Evolutionary conservation across 108 stramenopile species (phyloP).

Genomic region (Epithemia pelagica): DNA sequence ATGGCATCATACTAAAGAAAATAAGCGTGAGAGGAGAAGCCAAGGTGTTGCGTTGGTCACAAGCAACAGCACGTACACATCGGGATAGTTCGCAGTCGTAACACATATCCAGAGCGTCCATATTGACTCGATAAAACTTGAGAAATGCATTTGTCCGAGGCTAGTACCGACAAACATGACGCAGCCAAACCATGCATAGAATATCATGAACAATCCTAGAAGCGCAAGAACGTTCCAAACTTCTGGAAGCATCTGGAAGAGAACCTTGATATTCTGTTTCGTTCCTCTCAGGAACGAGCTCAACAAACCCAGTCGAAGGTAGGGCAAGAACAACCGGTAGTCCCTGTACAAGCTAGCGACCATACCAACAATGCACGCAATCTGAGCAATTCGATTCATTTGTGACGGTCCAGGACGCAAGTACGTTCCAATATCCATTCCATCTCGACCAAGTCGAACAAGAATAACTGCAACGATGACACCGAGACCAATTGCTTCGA

Average conservation of each 20-base stretch:
- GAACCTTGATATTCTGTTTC: slow-evolving; percentile 41
- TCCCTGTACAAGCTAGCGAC: slow-evolving; percentile 8
- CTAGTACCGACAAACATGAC: slow-evolving; percentile 49
- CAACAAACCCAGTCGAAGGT: slow-evolving; percentile 41
- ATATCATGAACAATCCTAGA: slow-evolving; percentile 26
- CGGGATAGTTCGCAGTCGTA: slow-evolving; percentile 82
- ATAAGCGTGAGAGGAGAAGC: background rate
- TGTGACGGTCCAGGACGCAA: slow-evolving; percentile 21
- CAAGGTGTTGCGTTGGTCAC: background rate
- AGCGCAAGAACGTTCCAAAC: slow-evolving; percentile 32
- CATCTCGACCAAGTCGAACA: slow-evolving; percentile 45
- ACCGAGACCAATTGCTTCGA: slow-evolving; percentile 38
- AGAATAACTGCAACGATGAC: slow-evolving; percentile 30
- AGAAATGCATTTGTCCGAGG: slow-evolving; percentile 49
- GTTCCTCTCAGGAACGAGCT: slow-evolving; percentile 27
- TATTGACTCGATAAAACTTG: slow-evolving; percentile 51
- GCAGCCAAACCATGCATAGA: slow-evolving; percentile 68
- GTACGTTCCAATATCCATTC: slow-evolving; percentile 35
- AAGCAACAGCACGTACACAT: slow-evolving; percentile 17
- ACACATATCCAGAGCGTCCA: slow-evolving; percentile 66
- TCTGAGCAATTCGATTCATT: slow-evolving; percentile 7
- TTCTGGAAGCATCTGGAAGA: slow-evolving; percentile 43
- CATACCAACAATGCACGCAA: slow-evolving; percentile 18
- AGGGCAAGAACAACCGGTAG: slow-evolving; percentile 31
- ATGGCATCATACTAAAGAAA: slow-evolving; percentile 46